These are phyloP conservation scores for Bryoglossum gracile DNA, from an alignment of 495 filamentous ascomycete species.

Conservation along the genomic window DNA sequence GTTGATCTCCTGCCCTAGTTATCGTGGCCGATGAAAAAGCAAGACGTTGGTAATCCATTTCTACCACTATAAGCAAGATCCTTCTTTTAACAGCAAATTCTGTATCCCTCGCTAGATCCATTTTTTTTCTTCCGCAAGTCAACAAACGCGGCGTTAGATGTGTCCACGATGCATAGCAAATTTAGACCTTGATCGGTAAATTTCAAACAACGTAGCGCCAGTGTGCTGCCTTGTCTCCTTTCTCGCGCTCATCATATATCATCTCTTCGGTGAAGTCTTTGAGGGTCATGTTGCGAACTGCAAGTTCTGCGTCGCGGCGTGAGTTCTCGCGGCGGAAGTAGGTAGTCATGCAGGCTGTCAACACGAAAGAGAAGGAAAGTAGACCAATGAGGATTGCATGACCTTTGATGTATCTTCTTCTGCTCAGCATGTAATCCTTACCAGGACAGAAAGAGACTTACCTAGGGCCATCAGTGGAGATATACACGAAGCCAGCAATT, in stretches of 20 bases:
- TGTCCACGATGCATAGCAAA: too few relatives aligned
- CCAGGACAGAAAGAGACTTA: constrained; percentile 31
- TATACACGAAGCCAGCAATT: constrained; percentile 60
- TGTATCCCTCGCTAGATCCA: too few relatives aligned
- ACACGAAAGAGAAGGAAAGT: constrained; percentile 8
- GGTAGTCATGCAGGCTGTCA: constrained; percentile 14
- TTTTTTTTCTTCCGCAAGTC: too few relatives aligned
- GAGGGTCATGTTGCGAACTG: neutral
- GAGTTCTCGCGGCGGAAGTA: constrained; percentile 11
- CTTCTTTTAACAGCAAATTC: too few relatives aligned
- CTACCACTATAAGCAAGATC: too few relatives aligned
- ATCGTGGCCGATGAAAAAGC: too few relatives aligned
- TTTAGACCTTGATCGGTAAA: too few relatives aligned
- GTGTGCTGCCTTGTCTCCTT: constrained; percentile 18
- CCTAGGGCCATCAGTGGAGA: constrained; percentile 46
- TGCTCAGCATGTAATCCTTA: neutral
- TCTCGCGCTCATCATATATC: constrained; percentile 12
- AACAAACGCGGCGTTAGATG: too few relatives aligned
- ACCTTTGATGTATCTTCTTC: constrained; percentile 9
- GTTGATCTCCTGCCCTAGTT: too few relatives aligned
- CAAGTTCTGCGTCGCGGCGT: constrained; percentile 4
- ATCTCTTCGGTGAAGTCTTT: constrained; percentile 8
- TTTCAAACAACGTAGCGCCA: too few relatives aligned
- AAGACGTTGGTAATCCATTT: too few relatives aligned
- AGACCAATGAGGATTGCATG: constrained; percentile 26